Percentiles rank a stretch among this genome's conserved stretches.
These are phyloP conservation scores for Thielaviopsis ethacetica DNA, from an alignment of 2,329 filamentous ascomycete genomes.

Conservation along the genomic window DNA sequence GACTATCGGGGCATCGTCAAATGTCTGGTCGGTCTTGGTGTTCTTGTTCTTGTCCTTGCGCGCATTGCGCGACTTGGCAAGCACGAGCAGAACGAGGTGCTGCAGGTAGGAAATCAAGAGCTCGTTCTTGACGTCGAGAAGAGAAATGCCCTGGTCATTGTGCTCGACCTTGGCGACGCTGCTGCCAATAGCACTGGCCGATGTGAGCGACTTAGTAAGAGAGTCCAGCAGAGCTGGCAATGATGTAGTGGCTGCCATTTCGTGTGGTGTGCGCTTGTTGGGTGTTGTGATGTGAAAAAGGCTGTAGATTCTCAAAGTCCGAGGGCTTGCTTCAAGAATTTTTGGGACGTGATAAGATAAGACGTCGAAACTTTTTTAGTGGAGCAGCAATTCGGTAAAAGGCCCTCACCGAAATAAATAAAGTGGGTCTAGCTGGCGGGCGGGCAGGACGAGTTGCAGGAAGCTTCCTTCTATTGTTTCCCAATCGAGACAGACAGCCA, in stretches of 20 bases:
- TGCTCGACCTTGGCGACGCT: constrained; percentile 47
- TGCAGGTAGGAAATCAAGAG: constrained; percentile 93
- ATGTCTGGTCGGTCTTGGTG: constrained; percentile 11
- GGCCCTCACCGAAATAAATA: neutral
- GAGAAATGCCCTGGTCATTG: constrained; percentile 76
- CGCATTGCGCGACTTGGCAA: constrained; percentile 57
- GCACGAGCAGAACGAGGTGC: constrained; percentile 74
- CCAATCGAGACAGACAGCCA: neutral
- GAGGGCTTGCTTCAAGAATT: constrained; percentile 4
- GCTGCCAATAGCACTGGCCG: constrained; percentile 51
- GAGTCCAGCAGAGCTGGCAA: constrained; percentile 35
- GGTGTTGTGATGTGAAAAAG: neutral
- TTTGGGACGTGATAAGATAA: constrained; percentile 9
- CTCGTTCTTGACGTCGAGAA: constrained; percentile 93
- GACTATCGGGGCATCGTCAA: constrained; percentile 35
- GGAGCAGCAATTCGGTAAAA: constrained; percentile 2
- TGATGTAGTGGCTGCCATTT: constrained; percentile 33
- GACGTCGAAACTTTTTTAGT: constrained; percentile 8
- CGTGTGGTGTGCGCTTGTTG: no score
- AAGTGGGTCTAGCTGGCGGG: neutral
- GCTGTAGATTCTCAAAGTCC: neutral
- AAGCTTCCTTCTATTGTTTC: neutral
- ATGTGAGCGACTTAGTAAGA: constrained; percentile 40
- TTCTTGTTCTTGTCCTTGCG: neutral
- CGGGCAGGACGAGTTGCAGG: no score